Base-by-base conservation (phyloP, 2,329 filamentous ascomycete species). In the Thielaviopsis populi region DNA sequence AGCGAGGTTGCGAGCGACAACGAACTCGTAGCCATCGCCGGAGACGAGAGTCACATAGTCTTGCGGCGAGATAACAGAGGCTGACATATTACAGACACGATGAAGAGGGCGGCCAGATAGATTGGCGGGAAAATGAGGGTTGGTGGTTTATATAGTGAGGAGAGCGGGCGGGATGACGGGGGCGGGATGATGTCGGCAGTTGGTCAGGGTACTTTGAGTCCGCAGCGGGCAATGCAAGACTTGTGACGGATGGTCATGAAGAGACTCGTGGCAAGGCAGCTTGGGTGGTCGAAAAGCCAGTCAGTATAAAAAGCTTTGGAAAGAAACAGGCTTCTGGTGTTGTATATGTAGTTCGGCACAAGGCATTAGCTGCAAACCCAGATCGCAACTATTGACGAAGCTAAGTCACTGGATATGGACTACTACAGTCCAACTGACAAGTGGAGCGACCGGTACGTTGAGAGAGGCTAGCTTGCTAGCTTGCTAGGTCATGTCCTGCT, bases 21-120 rank as follows among this genome's bases (percentile, higher is more conserved):
- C 83, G 72, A 89, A 91, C 75, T 90, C 87, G 72, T 84, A 90
- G 69, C 83, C 86, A 73, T 92, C 88, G 68, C 78, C 80, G 0
- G 87, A 90, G 50, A 91, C 79, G 62, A 92, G 82, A 4, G 88
- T 91, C 68, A 91, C 81, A 73, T 90, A 91, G 70, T 89, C 84
- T 74, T 80, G 70, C 69, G 37, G 40, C 10, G 33, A 42, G n/a
- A 54, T 24, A 10, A 15, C n/a, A 11, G 33, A 40, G 24, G 53
- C 30, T n/a, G 53, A n/a, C 53, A 56, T 56, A 4, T 10, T 56
- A 27, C 33, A 10, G 33, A 8, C 33, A n/a, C 4, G 3, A n/a
- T 37, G 46, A 27, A 15, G 15, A 50, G 11, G 13, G 19, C 11
- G 3, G 46, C 11, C 11, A 48, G 10, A 7, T 33, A 33, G 33